Evolutionary conservation across 768 basidiomycete species (phyloP).

Genomic region (Tephrocybe sp.): DNA sequence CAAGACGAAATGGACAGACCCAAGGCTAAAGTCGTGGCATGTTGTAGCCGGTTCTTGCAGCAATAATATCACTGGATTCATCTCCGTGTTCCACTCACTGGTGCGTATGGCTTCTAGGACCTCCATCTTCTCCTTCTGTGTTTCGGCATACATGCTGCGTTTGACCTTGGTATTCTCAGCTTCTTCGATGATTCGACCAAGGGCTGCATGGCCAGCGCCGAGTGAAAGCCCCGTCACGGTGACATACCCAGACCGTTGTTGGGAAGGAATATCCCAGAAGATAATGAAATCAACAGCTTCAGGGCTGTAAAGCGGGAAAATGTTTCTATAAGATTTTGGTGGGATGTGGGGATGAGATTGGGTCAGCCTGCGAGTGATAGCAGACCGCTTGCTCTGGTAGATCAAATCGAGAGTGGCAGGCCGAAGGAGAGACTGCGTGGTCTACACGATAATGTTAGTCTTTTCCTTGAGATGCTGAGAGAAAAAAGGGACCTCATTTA

Average conservation of each 20-base stretch:
- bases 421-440: slow-evolving; percentile 22
- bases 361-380: slow-evolving; percentile 33
- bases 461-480: background rate
- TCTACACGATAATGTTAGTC: slow-evolving; percentile 7
- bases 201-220: slow-evolving; percentile 67
- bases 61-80: slow-evolving; percentile 65
- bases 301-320: slow-evolving; percentile 85
- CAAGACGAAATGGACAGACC: slow-evolving; percentile 47
- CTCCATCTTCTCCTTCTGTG: slow-evolving; percentile 67
- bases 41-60: slow-evolving; percentile 43
- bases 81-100: slow-evolving; percentile 79
- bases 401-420: slow-evolving; percentile 45
- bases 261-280: slow-evolving; percentile 71
- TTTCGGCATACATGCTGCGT: slow-evolving; percentile 91
- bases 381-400: slow-evolving; percentile 48
- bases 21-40: slow-evolving; percentile 65
- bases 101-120: slow-evolving; percentile 65
- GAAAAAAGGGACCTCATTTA: slow-evolving; percentile 39
- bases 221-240: slow-evolving; percentile 57
- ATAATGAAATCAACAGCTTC: slow-evolving; percentile 69
- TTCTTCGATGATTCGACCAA: slow-evolving; percentile 60
- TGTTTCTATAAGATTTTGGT: slow-evolving; percentile 40
- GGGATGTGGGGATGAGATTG: slow-evolving; percentile 60
- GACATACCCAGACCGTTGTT: slow-evolving; percentile 61
- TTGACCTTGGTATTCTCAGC: slow-evolving; percentile 65